A percentile compares a stretch with the other conserved stretches of the same genome.
Evolutionary conservation across 306 rosid species (phyloP).

Genomic region (Carpinus viminea): DNA sequence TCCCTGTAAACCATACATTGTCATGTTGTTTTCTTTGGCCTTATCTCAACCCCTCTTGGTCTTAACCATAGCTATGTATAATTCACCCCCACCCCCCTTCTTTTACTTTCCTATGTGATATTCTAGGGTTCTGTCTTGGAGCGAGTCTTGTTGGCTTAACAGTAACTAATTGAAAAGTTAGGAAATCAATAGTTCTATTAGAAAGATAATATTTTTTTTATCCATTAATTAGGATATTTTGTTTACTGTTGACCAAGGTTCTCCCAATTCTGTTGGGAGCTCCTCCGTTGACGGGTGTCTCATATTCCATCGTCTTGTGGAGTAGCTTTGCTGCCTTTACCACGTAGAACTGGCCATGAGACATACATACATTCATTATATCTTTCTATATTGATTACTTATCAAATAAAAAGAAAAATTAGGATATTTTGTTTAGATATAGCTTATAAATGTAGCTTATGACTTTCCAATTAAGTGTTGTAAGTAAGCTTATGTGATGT

Average conservation of each 20-base stretch:
- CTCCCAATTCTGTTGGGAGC: conserved; percentile 20
- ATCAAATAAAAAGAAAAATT: too few relatives aligned
- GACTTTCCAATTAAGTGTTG: background rate
- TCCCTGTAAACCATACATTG: background rate
- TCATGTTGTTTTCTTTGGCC: background rate
- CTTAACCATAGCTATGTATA: too few relatives aligned
- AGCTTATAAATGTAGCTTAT: background rate
- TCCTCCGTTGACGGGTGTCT: conserved; percentile 50
- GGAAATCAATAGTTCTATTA: background rate
- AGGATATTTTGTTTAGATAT: background rate
- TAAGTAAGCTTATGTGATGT: background rate
- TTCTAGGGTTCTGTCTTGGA: background rate
- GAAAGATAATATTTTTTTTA: background rate
- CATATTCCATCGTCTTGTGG: conserved; percentile 71
- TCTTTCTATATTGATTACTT: too few relatives aligned
- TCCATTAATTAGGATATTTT: background rate
- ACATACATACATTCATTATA: conserved; percentile 25
- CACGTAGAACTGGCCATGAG: conserved; percentile 71
- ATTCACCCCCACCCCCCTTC: too few relatives aligned
- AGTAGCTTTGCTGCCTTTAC: conserved; percentile 65
- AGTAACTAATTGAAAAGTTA: background rate
- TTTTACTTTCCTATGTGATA: background rate
- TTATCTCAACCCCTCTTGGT: background rate
- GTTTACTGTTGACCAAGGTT: conserved; percentile 27
- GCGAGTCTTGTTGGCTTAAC: background rate